Conservation (phyloP, 495 filamentous ascomycete species). For the Xylaria intraflava region DNA sequence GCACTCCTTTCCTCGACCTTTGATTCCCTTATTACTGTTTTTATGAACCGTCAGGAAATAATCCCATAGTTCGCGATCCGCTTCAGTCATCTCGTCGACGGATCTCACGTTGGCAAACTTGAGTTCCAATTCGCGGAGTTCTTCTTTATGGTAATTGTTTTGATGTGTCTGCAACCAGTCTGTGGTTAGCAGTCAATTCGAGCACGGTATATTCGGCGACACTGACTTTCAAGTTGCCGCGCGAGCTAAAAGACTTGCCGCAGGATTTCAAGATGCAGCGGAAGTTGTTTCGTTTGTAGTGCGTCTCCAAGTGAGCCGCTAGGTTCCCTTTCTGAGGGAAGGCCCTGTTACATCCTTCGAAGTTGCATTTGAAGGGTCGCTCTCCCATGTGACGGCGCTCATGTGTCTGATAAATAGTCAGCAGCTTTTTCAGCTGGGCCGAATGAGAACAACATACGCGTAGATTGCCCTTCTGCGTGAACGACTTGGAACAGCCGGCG, state of each 20-base stretch:
- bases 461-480: constrained; percentile 83
- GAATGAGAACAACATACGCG: constrained; percentile 51
- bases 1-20: constrained; percentile 82
- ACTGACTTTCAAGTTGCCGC: constrained; percentile 80
- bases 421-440: neutral
- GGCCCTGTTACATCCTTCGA: constrained; percentile 58
- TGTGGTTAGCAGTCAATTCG: neutral
- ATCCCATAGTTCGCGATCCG: constrained; percentile 75
- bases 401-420: constrained; percentile 56
- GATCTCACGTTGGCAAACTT: constrained; percentile 64
- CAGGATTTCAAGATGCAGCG: constrained; percentile 75
- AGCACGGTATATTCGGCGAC: neutral
- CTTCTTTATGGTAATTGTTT: constrained; percentile 79
- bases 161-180: constrained; percentile 65
- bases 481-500: constrained; percentile 67
- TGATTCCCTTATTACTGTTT: constrained; percentile 91
- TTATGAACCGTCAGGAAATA: constrained; percentile 88
- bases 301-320: constrained; percentile 78
- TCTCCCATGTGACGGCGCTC: constrained; percentile 77
- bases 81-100: constrained; percentile 52
- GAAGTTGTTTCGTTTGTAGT: constrained; percentile 71
- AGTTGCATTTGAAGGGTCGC: constrained; percentile 75
- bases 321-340: constrained; percentile 86
- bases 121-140: constrained; percentile 62
- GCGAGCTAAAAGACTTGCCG: constrained; percentile 77